phyloP scores from a whole-genome alignment of 2,329 filamentous ascomycete genomes.

The Diaporthe sp. region DNA sequence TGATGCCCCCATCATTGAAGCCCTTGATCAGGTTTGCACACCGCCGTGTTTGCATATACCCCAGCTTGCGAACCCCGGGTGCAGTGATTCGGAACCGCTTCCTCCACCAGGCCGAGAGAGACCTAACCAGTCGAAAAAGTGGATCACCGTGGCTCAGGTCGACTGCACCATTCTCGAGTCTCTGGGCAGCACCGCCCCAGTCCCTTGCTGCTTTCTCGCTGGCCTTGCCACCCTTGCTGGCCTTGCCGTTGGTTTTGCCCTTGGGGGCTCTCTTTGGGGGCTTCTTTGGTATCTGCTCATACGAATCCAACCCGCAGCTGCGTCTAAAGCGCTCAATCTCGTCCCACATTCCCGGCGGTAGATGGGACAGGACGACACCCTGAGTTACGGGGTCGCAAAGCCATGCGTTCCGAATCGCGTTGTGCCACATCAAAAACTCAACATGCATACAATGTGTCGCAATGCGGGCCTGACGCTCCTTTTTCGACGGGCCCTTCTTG shows the following conservation, averaged over 20 bases:
- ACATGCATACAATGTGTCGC: slow-evolving; percentile 91
- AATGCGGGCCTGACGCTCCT: slow-evolving; percentile 81
- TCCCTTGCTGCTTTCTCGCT: slow-evolving; percentile 62
- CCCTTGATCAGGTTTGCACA: slow-evolving; percentile 80
- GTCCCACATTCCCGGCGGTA: slow-evolving; percentile 74
- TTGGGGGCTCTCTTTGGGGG: slow-evolving; percentile 39
- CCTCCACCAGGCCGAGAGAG: slow-evolving; percentile 88
- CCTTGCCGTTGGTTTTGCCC: slow-evolving; percentile 48
- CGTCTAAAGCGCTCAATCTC: slow-evolving; percentile 80
- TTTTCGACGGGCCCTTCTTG: slow-evolving; percentile 88
- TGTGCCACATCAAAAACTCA: slow-evolving; percentile 88
- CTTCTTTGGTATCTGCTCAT: slow-evolving; percentile 46
- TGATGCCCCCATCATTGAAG: slow-evolving; percentile 70
- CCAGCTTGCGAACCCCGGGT: slow-evolving; percentile 86
- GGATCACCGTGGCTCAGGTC: slow-evolving; percentile 89
- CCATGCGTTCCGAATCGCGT: slow-evolving; percentile 86
- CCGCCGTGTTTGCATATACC: slow-evolving; percentile 83
- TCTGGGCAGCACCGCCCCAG: slow-evolving; percentile 77
- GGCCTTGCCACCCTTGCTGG: slow-evolving; percentile 47
- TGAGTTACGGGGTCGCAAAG: slow-evolving; percentile 81
- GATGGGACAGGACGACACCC: slow-evolving; percentile 77
- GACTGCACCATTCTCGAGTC: slow-evolving; percentile 74
- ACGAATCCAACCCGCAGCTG: slow-evolving; percentile 68
- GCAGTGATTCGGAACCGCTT: slow-evolving; percentile 81
- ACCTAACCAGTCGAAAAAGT: slow-evolving; percentile 78